Evolutionary conservation across 2,329 filamentous ascomycete species (phyloP).

Genomic region (Diplodia corticola): DNA sequence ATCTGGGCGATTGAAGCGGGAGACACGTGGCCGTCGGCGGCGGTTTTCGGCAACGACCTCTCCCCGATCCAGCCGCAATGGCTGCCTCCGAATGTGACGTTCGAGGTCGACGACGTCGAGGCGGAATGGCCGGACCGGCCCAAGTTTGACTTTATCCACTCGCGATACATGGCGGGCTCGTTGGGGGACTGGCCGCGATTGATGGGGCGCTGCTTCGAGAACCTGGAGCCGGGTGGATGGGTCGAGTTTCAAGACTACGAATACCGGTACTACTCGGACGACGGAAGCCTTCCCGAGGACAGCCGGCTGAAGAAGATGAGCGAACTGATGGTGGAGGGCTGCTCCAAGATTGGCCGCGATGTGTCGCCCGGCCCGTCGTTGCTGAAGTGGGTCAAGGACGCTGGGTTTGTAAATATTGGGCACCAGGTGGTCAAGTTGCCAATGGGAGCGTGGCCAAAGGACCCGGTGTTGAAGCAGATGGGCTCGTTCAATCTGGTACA

Average conservation of each 20-base stretch:
- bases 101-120: constrained; percentile 64
- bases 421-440: constrained; percentile 23
- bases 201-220: constrained; percentile 53
- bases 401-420: constrained; percentile 47
- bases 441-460: constrained; percentile 29
- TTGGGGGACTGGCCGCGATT: constrained; percentile 56
- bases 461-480: constrained; percentile 25
- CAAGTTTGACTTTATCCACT: constrained; percentile 59
- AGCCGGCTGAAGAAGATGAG: constrained; percentile 3
- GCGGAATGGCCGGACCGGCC: constrained; percentile 56
- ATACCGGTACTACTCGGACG: constrained; percentile 27
- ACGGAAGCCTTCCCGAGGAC: constrained; percentile 25
- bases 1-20: constrained; percentile 33
- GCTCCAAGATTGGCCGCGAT: constrained; percentile 34
- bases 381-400: constrained; percentile 41
- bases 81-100: constrained; percentile 61
- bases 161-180: constrained; percentile 52
- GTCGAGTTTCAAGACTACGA: constrained; percentile 29
- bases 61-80: constrained; percentile 52
- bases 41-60: constrained; percentile 46
- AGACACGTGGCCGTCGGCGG: constrained; percentile 33
- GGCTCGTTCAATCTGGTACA: constrained; percentile 39
- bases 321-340: not conserved
- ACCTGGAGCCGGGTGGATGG: constrained; percentile 48
- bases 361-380: constrained; percentile 42